These are phyloP conservation scores for Emergomyces africanus DNA, from an alignment of 2,329 filamentous ascomycete species.

Conservation along the genomic window DNA sequence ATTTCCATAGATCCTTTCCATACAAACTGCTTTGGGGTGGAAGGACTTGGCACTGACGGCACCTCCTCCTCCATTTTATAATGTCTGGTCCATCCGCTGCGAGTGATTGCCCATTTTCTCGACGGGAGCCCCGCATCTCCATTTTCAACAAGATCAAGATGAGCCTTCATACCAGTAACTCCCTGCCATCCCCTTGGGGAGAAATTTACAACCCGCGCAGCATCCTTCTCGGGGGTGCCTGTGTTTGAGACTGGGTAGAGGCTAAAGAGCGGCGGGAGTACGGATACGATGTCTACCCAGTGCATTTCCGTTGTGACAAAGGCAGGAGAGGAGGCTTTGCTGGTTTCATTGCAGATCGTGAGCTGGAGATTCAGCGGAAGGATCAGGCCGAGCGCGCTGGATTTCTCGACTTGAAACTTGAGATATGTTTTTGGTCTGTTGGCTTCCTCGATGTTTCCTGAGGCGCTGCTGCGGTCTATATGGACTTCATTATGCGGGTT, in stretches of 20 bases:
- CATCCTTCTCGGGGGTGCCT: background rate
- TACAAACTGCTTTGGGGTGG: background rate
- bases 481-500: background rate
- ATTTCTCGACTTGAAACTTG: background rate
- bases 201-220: background rate
- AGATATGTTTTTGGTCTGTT: background rate
- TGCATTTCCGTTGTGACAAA: background rate
- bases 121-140: background rate
- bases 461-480: background rate
- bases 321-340: background rate
- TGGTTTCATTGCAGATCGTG: background rate
- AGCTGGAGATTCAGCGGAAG: background rate
- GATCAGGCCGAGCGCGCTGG: background rate
- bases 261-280: background rate
- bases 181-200: background rate
- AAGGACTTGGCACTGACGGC: background rate
- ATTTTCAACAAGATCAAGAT: background rate
- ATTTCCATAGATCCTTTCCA: background rate
- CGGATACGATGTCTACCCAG: background rate
- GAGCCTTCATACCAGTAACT: background rate
- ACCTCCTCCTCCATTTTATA: background rate
- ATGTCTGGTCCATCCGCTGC: background rate
- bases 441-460: background rate
- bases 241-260: background rate
- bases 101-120: background rate